A percentile compares a stretch with the other conserved stretches of the same genome.
phyloP scores from a whole-genome alignment of 345 rosid genomes.

The Garcia nutans region DNA sequence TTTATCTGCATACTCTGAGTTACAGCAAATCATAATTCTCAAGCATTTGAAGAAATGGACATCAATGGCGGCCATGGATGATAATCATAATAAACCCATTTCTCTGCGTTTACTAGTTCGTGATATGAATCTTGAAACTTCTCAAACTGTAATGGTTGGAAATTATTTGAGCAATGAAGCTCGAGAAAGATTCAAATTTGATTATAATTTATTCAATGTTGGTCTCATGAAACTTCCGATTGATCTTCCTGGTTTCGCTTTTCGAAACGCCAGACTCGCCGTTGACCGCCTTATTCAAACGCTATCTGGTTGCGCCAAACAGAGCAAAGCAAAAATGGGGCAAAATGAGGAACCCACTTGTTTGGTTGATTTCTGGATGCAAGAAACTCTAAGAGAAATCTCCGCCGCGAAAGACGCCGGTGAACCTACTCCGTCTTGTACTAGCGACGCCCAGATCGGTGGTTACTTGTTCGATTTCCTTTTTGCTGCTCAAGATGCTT shows the following conservation, averaged over 20 bases:
- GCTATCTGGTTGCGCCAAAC: constrained; percentile 41
- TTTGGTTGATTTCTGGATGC: constrained; percentile 85
- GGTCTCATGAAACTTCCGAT: constrained; percentile 72
- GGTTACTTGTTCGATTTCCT: constrained; percentile 75
- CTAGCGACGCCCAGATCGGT: constrained; percentile 54
- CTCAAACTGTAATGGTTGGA: constrained; percentile 84
- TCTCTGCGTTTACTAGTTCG: constrained; percentile 53
- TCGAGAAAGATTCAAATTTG: constrained; percentile 41
- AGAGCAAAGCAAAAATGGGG: constrained; percentile 56
- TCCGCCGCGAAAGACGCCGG: constrained; percentile 34
- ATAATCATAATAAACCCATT: constrained; percentile 19
- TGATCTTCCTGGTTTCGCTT: constrained; percentile 70
- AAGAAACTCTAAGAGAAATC: constrained; percentile 44
- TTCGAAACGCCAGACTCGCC: constrained; percentile 64
- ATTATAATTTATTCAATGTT: constrained; percentile 71
- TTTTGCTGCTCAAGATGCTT: constrained; percentile 88
- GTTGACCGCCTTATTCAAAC: constrained; percentile 51
- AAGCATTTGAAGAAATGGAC: constrained; percentile 60
- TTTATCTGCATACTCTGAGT: constrained; percentile 58
- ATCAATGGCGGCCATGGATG: constrained; percentile 11
- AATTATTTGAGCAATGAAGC: constrained; percentile 47
- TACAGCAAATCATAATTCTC: constrained; percentile 68
- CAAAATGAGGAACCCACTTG: constrained; percentile 58
- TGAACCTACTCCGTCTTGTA: constrained; percentile 38
- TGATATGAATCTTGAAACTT: constrained; percentile 80